phyloP scores from a whole-genome alignment of 2,329 filamentous ascomycete genomes.

The Penicillium decumbens region DNA sequence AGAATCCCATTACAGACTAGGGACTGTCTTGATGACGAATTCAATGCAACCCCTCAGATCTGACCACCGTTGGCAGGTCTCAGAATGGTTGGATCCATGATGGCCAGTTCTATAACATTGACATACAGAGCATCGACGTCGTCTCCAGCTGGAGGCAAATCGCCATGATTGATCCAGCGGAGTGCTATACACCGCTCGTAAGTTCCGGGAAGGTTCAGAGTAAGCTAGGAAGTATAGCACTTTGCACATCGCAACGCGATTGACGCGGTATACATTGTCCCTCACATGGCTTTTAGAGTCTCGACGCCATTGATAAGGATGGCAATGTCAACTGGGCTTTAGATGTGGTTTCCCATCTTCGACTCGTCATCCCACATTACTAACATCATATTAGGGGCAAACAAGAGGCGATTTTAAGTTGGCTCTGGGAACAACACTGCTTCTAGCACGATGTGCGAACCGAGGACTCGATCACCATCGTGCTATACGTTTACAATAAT shows the following conservation, averaged over 20 bases:
- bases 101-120: no score
- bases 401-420: conserved; percentile 19
- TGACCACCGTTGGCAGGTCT: conserved; percentile 15
- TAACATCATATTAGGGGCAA: conserved; percentile 9
- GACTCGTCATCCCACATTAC: background rate
- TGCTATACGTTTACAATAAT: conserved; percentile 24
- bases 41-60: conserved; percentile 8
- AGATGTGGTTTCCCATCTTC: conserved; percentile 7
- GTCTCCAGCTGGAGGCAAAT: conserved; percentile 17
- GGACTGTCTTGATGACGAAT: background rate
- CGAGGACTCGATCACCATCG: conserved; percentile 22
- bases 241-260: conserved; percentile 19
- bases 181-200: no score
- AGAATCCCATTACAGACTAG: conserved; percentile 18
- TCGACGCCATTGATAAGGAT: conserved; percentile 18
- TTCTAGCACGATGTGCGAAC: conserved; percentile 30
- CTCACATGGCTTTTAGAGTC: conserved; percentile 14
- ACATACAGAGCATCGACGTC: conserved; percentile 17
- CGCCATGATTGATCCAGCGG: no score
- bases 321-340: conserved; percentile 23
- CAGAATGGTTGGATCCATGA: no score
- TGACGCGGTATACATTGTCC: conserved; percentile 14
- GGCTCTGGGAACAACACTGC: conserved; percentile 7
- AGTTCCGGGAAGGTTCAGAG: conserved; percentile 1
- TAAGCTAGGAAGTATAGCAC: conserved; percentile 9